Conservation (phyloP, 2,329 filamentous ascomycete species). For the Calonectria pseudoreteaudii region DNA sequence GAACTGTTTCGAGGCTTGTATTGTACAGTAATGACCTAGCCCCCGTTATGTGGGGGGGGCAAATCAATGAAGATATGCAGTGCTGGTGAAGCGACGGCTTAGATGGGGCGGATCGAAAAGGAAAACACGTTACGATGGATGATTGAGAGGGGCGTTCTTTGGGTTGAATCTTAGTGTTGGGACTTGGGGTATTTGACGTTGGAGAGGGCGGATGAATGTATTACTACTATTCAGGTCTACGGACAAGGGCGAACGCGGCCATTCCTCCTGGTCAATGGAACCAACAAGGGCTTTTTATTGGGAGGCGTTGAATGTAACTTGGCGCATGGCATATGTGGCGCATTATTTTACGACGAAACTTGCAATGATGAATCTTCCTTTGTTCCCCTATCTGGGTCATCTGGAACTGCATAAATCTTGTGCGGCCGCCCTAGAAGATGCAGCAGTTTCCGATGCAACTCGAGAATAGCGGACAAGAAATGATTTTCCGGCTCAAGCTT, state of each 20-base stretch:
- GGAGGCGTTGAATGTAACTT: slow-evolving; percentile 11
- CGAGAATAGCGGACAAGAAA: neutral
- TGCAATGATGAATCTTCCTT: neutral
- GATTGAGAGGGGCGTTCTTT: slow-evolving; percentile 22
- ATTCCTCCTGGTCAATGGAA: slow-evolving; percentile 2
- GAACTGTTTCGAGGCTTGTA: neutral
- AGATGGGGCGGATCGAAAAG: neutral
- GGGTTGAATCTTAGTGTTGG: slow-evolving; percentile 2
- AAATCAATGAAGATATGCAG: neutral
- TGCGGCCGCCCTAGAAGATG: too few species aligned
- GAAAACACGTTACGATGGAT: slow-evolving; percentile 19
- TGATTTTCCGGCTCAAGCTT: neutral
- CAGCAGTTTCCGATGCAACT: neutral
- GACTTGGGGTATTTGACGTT: slow-evolving; percentile 1
- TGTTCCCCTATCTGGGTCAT: neutral
- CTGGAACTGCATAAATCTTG: neutral
- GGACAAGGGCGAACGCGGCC: neutral
- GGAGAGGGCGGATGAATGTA: slow-evolving; percentile 14
- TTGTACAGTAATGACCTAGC: slow-evolving; percentile 6
- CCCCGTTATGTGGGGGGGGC: neutral
- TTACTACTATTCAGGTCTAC: slow-evolving; percentile 21
- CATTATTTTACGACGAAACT: neutral
- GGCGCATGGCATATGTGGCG: neutral
- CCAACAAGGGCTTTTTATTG: neutral
- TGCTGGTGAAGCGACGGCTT: neutral